Percentiles rank a stretch among this genome's conserved stretches.
phyloP scores from a whole-genome alignment of 176 grass and related monocot species.

The Puya raimondii region DNA sequence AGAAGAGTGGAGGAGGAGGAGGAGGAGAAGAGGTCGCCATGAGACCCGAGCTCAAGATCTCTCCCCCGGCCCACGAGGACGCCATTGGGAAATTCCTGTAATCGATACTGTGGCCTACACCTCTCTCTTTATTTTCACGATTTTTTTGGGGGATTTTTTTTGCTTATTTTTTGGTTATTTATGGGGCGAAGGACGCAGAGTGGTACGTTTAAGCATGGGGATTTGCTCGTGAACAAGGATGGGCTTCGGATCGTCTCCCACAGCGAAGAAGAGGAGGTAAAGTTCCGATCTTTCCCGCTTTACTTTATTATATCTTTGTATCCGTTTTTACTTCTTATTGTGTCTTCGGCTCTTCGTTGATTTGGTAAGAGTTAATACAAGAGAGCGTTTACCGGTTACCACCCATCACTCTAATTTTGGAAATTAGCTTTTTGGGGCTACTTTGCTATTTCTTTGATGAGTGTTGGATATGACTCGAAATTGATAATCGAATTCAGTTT shows the following conservation, averaged over 20 bases:
- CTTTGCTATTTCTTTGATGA: no score
- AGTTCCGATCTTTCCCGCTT: neutral
- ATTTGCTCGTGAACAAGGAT: slow-evolving; percentile 93
- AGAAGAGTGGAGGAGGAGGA: neutral
- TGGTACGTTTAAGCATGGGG: slow-evolving; percentile 94
- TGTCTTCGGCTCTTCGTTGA: neutral
- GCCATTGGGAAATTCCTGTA: slow-evolving; percentile 84
- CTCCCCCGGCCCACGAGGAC: slow-evolving; percentile 52
- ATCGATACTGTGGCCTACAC: neutral
- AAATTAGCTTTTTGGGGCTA: no score
- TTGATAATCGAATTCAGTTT: no score
- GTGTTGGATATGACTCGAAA: no score
- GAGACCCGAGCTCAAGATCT: slow-evolving; percentile 28
- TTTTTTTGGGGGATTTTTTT: slow-evolving; percentile 10
- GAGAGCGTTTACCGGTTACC: no score
- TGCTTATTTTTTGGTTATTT: neutral
- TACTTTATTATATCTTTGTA: neutral
- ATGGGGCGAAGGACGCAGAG: slow-evolving; percentile 62
- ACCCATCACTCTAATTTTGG: no score
- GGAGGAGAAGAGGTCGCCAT: neutral
- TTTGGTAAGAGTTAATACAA: neutral
- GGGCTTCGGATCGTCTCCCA: slow-evolving; percentile 85
- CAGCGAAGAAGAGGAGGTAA: slow-evolving; percentile 73
- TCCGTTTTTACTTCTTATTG: neutral
- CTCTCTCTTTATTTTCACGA: neutral